These are phyloP conservation scores for Schizochytrium sp. DNA, from an alignment of 108 stramenopile genomes.

Conservation along the genomic window DNA sequence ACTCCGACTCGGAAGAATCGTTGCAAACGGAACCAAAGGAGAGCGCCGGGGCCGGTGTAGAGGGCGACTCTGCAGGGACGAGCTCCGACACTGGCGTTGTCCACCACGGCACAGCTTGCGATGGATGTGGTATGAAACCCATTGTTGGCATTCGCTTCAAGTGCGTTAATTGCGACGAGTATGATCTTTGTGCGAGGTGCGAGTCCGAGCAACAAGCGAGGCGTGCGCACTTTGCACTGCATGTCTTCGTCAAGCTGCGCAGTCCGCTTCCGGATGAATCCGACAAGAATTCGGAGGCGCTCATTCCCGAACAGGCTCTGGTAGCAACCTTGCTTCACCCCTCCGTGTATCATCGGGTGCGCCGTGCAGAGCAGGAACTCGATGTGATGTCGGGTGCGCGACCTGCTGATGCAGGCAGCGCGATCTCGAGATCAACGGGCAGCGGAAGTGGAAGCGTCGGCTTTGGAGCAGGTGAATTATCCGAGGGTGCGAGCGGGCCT, in stretches of 20 bases:
- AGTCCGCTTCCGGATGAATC: not conserved
- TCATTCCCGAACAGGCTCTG: not conserved
- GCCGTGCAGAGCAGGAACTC: not conserved
- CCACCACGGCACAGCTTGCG: conserved; percentile 19
- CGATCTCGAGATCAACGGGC: no score
- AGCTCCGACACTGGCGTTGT: not conserved
- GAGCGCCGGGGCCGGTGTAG: no score
- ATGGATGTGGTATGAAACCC: conserved; percentile 13
- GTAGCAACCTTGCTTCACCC: not conserved
- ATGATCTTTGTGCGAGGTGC: conserved; percentile 27
- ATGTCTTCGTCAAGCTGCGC: not conserved
- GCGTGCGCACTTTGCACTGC: not conserved
- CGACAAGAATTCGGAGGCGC: not conserved
- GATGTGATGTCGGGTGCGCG: not conserved
- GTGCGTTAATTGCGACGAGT: conserved; percentile 6
- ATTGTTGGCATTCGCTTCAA: conserved; percentile 22
- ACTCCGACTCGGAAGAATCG: no score
- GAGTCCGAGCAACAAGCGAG: not conserved
- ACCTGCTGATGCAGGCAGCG: not conserved
- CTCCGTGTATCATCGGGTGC: not conserved
- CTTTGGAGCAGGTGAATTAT: not conserved
- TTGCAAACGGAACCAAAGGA: no score
- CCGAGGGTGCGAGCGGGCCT: not conserved
- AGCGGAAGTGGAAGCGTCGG: not conserved
- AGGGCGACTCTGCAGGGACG: no score